phyloP scores from a whole-genome alignment of 2,329 filamentous ascomycete genomes.

The Madurella fahalii region DNA sequence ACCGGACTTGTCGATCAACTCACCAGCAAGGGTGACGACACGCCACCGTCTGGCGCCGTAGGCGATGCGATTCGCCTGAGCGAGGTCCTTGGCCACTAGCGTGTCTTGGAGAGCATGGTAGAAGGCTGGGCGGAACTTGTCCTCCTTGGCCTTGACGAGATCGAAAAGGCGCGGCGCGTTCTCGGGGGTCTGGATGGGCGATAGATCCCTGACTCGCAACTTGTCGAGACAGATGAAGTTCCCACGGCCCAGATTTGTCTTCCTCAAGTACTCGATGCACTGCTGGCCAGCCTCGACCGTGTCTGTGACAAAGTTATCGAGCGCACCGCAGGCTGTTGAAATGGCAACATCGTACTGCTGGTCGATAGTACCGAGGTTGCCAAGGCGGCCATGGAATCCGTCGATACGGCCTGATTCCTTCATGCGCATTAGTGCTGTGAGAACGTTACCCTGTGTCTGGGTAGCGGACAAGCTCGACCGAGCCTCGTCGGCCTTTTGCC shows the following conservation, averaged over 20 bases:
- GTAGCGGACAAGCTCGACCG: constrained; percentile 83
- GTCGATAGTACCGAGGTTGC: constrained; percentile 91
- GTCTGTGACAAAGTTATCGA: constrained; percentile 96
- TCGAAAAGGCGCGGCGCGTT: constrained; percentile 91
- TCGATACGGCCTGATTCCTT: constrained; percentile 95
- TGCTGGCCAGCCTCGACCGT: constrained; percentile 94
- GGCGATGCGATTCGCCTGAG: constrained; percentile 95
- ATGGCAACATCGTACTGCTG: constrained; percentile 96
- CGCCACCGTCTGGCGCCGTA: constrained; percentile 93
- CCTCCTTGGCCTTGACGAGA: constrained; percentile 81
- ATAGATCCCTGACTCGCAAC: constrained; percentile 72
- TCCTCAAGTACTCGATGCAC: constrained; percentile 94
- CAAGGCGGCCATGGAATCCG: constrained; percentile 91
- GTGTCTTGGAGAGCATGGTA: constrained; percentile 96
- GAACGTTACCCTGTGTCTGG: constrained; percentile 88
- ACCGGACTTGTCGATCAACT: constrained; percentile 95
- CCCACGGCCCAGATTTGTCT: constrained; percentile 92
- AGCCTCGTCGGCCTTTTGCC: constrained; percentile 95
- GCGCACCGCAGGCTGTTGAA: constrained; percentile 84
- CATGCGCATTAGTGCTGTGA: constrained; percentile 87
- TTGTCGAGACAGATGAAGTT: constrained; percentile 97
- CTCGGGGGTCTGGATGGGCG: constrained; percentile 81
- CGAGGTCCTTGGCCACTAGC: constrained; percentile 83
- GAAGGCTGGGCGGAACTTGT: constrained; percentile 84
- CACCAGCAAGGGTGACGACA: constrained; percentile 90